Percentiles rank a stretch among this genome's conserved stretches.
phyloP scores from a whole-genome alignment of 306 rosid species.

The Ormosia emarginata region DNA sequence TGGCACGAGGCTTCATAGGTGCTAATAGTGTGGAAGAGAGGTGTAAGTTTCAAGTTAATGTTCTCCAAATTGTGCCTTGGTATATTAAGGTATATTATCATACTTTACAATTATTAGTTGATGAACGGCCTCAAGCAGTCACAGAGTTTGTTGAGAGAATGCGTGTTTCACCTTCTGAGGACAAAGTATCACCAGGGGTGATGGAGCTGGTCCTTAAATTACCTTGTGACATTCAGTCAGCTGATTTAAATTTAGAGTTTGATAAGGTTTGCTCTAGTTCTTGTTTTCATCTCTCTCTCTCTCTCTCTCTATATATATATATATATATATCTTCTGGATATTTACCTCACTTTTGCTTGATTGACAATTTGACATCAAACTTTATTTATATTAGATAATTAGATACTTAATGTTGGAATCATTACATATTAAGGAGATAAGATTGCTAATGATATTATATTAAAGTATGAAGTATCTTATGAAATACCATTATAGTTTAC shows the following conservation, averaged over 20 bases:
- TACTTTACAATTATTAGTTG: constrained; percentile 61
- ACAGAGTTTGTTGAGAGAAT: constrained; percentile 62
- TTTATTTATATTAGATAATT: background rate
- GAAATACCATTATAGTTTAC: background rate
- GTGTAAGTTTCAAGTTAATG: constrained; percentile 68
- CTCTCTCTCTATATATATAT: background rate
- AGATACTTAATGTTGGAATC: background rate
- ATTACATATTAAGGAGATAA: background rate
- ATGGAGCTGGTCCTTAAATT: constrained; percentile 77
- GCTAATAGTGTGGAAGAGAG: constrained; percentile 36
- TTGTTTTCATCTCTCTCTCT: background rate
- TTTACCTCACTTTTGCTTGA: background rate
- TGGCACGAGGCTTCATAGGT: constrained; percentile 33
- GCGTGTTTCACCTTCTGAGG: constrained; percentile 87
- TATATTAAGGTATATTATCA: constrained; percentile 89
- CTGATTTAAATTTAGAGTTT: constrained; percentile 66
- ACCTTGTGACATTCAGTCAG: constrained; percentile 82
- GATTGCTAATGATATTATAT: constrained; percentile 9
- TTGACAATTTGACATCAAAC: background rate
- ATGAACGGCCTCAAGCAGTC: constrained; percentile 51
- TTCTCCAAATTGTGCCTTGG: constrained; percentile 98
- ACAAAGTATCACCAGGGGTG: constrained; percentile 82
- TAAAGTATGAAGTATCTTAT: background rate
- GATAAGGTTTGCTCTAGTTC: constrained; percentile 62
- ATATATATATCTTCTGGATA: background rate